Evolutionary conservation across 495 filamentous ascomycete species (phyloP), one percentile per base, ranked within the genome.

Genomic region (Aspergillus heteromorphus): DNA sequence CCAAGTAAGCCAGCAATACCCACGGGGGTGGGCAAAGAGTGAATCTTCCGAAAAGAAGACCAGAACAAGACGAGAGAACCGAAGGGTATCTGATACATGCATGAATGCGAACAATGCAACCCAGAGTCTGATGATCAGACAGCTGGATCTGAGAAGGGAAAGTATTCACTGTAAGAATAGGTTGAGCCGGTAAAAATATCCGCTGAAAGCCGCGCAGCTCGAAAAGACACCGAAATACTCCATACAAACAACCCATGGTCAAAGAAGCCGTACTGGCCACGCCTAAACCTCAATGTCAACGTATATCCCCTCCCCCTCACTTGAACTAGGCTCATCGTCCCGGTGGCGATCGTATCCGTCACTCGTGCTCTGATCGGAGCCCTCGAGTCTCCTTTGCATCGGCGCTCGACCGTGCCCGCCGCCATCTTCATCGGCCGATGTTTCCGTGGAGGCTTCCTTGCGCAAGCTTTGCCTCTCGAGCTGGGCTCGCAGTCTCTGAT

Each of bases 401-500:
- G 19, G 41, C 36, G 23, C 54, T 25, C 54, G 54, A 1, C 41
- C 16, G n/a, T 31, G 54, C 17, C 51, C 57, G 23, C 51, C 57
- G 23, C 45, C 43, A 0, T 43, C 42, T 42, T 50, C 54, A 45
- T 62, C 61, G 19, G 57, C 53, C 2, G 63, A 65, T 6, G 59
- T 59, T 7, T 61, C 77, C 1, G 60, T 50, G 6, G 64, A 62
- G 6, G 67, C 49, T 1, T 60, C 78, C 48, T 68, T 64, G 47
- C 78, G 74, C 31, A 75, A 65, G 53, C 78, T 79, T 67, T 86
- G 83, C 61, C 87, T 73, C 65, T 87, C 86, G 34, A 96, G 63
- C 70, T 87, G 79, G 50, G 73, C 78, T 57, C 82, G 78, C 56
- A 97, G 73, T 63, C 84, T 82, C 59, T 83, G 79, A 63, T 91